These are phyloP conservation scores for Periconia sp. DNA, from an alignment of 2,329 filamentous ascomycete species.

Conservation along the genomic window DNA sequence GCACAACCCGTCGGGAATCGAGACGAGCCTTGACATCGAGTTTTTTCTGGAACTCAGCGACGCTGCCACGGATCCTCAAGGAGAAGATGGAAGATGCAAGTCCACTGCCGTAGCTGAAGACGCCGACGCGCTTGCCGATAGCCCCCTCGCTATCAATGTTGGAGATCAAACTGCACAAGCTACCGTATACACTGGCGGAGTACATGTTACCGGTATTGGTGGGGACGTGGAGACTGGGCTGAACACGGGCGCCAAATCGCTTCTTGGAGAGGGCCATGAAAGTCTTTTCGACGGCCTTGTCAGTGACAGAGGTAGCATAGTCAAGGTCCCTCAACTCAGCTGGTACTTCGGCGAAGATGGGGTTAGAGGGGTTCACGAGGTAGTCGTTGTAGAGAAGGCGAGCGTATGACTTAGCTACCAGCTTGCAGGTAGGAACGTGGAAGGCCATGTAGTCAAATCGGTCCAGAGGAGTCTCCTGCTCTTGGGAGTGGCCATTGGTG, in stretches of 20 bases:
- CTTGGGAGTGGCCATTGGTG: constrained; percentile 32
- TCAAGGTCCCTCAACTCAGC: constrained; percentile 50
- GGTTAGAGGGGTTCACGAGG: constrained; percentile 49
- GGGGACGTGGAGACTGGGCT: constrained; percentile 53
- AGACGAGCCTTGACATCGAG: constrained; percentile 51
- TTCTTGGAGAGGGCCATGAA: constrained; percentile 57
- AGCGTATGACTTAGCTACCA: constrained; percentile 57
- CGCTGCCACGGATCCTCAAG: constrained; percentile 50
- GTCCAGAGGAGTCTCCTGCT: constrained; percentile 51
- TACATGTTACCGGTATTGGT: constrained; percentile 61
- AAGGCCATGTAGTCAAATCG: constrained; percentile 59
- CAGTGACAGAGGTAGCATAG: constrained; percentile 51
- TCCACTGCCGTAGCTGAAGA: constrained; percentile 57
- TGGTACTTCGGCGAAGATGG: constrained; percentile 53
- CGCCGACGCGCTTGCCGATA: constrained; percentile 54
- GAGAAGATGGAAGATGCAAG: constrained; percentile 55
- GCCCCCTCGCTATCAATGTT: constrained; percentile 49
- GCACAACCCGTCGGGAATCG: constrained; percentile 48
- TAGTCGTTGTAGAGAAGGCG: constrained; percentile 57
- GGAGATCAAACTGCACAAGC: constrained; percentile 50
- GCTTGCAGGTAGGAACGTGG: constrained; percentile 58
- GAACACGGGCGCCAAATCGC: constrained; percentile 52
- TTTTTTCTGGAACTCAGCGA: constrained; percentile 50
- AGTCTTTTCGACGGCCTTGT: constrained; percentile 57
- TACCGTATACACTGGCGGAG: constrained; percentile 55